Conservation (phyloP, 306 rosid species). For the Cicer pinnatifidum region DNA sequence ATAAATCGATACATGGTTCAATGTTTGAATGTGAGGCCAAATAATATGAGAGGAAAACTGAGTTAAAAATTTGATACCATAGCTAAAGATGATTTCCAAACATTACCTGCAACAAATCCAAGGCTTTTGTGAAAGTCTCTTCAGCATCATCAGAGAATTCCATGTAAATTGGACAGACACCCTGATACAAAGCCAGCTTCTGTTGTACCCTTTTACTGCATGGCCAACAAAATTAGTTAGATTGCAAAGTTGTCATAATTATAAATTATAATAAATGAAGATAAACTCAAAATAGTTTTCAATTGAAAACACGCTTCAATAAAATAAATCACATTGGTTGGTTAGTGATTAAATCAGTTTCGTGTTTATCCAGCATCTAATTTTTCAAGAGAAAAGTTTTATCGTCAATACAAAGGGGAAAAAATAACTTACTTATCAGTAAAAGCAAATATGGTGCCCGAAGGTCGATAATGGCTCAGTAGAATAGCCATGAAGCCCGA, state of each 20-base stretch:
- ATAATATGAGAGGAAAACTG: not conserved
- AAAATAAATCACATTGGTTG: conserved; percentile 19
- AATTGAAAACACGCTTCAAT: conserved; percentile 40
- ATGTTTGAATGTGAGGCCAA: conserved; percentile 1
- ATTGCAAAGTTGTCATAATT: conserved; percentile 13
- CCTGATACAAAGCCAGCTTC: conserved; percentile 89
- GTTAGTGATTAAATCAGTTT: conserved; percentile 7
- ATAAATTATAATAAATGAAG: conserved; percentile 46
- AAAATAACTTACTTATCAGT: conserved; percentile 80
- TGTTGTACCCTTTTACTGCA: conserved; percentile 84
- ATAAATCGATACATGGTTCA: conserved; percentile 14
- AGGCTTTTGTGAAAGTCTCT: conserved; percentile 70
- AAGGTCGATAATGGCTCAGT: conserved; percentile 89
- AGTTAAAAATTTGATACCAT: not conserved
- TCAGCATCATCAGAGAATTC: conserved; percentile 85
- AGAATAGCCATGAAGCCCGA: conserved; percentile 92
- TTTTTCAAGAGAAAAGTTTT: not conserved
- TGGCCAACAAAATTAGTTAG: conserved; percentile 39
- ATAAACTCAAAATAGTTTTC: conserved; percentile 2
- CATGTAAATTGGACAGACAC: conserved; percentile 88
- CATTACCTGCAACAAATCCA: conserved; percentile 62
- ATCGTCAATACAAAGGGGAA: not conserved
- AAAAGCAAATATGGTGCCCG: conserved; percentile 87
- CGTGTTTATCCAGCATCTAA: not conserved
- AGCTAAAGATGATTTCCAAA: conserved; percentile 35